Conservation (phyloP, 345 rosid species). For the Eucalyptus globulus region DNA sequence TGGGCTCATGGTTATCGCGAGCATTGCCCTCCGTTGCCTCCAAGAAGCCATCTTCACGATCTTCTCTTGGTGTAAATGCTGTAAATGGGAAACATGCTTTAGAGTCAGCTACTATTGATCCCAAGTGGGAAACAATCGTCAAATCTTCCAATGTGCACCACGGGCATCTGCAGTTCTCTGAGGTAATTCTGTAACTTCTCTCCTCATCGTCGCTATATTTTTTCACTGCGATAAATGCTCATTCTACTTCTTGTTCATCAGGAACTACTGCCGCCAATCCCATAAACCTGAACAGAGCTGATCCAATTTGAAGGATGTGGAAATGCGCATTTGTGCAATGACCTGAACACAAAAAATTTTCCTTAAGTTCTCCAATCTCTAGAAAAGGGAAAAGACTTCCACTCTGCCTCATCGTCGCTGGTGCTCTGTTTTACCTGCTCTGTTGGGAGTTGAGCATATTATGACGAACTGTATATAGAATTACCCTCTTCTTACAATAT, state of each 20-base stretch:
- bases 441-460: not conserved
- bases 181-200: slow-evolving; percentile 27
- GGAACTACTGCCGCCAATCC: not conserved
- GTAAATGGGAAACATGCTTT: slow-evolving; percentile 12
- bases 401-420: rapidly evolving
- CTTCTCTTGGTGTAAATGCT: slow-evolving; percentile 9
- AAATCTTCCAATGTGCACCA: slow-evolving; percentile 39
- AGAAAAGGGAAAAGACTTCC: not conserved
- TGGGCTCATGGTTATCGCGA: slow-evolving; percentile 82
- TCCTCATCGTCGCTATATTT: not conserved
- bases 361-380: not conserved
- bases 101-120: slow-evolving; percentile 8
- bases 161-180: slow-evolving; percentile 42
- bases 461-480: not conserved
- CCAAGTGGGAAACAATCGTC: slow-evolving; percentile 77
- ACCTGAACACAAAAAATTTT: not conserved
- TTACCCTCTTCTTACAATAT: not conserved
- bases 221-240: not conserved
- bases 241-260: not conserved
- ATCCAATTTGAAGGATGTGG: not conserved
- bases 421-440: not conserved
- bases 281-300: not conserved
- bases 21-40: slow-evolving; percentile 46
- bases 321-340: not conserved
- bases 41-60: slow-evolving; percentile 25